Base-by-base conservation (phyloP, 106 monocot genomes). In the Dioscorea dumetorum region DNA sequence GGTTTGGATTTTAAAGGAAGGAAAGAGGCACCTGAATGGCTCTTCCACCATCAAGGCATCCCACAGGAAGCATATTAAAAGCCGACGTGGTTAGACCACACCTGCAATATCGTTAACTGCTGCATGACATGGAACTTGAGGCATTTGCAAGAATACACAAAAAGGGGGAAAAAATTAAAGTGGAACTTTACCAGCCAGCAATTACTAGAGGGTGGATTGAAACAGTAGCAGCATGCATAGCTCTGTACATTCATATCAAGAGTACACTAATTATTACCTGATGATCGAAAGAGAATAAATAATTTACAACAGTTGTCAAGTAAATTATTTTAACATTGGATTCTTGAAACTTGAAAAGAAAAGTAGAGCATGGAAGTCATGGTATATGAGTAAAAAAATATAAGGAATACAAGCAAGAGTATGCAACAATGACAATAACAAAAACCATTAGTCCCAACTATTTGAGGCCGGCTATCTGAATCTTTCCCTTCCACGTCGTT, bases 61-160 rank as follows among this genome's bases (percentile, higher is more conserved):
- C 97, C 53, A 99, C 84, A 59, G 97, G 97, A 81, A 99, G 97
- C 97, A 99, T 92, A 76, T 99, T 99, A 70, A 99, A 99, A 63
- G 97, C 97, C 12, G 97, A 72, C 48, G 97, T 92, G 12, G 97
- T 99, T 69, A 99, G 77, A 48, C 97, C 97, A 81, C 97, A 99
- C 97, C 97, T 99, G 74, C 15, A 79, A 22, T 48, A 67, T 21
- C 14, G 58, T 12, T 8, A 71, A 16, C 16, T 66, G 21, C 56
- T 56, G 41, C 10, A 8, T 28, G 28, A 57, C 12, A 50, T 61
- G 34, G 33, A 48, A 28, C 35, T 13, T 33, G 4, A 24, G n/a
- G 11, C 28, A 24, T 60, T 19, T 24, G 20, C 51, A 75, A 41
- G 22, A 12, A 41, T 24, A 12, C 3, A 64, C 13, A n/a, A 32